Evolutionary conservation across 768 basidiomycete genomes (phyloP).

Genomic region (Naematelia aurantialba): DNA sequence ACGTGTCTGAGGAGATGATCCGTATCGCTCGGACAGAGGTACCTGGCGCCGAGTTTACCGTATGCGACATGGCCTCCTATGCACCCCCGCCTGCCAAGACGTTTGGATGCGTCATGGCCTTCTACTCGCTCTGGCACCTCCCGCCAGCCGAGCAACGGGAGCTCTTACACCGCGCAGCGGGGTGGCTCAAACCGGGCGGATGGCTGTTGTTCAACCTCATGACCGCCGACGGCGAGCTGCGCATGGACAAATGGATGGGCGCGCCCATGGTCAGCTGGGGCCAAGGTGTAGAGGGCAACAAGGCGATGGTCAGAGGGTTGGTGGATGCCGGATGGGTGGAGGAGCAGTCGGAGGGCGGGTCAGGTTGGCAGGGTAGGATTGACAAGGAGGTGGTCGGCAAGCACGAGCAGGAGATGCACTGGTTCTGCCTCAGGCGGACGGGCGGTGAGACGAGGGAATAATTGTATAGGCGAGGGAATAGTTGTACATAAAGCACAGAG

Average conservation of each 20-base stretch:
- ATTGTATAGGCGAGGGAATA: neutral
- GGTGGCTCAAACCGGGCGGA: neutral
- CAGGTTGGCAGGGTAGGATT: neutral
- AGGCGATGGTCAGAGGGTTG: neutral
- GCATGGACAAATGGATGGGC: conserved; percentile 1
- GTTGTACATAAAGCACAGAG: no score
- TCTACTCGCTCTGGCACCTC: conserved; percentile 2
- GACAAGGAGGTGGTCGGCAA: neutral
- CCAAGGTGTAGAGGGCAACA: neutral
- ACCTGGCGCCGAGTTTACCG: neutral
- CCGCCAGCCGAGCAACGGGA: neutral
- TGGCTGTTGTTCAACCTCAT: conserved; percentile 5
- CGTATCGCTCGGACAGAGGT: conserved; percentile 1
- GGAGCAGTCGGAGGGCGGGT: neutral
- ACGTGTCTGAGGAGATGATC: neutral
- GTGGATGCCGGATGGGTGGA: conserved; percentile 1
- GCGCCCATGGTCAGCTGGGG: conserved; percentile 1
- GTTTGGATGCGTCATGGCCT: neutral
- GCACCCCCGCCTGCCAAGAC: neutral
- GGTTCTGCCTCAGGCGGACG: neutral
- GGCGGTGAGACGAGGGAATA: neutral
- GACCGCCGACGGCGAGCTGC: neutral
- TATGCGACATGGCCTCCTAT: neutral
- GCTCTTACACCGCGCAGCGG: neutral
- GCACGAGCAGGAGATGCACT: neutral